A percentile compares a stretch with the other conserved stretches of the same genome.
These are phyloP conservation scores for Cucurbita pepo DNA, from an alignment of 306 rosid species.

Conservation along the genomic window DNA sequence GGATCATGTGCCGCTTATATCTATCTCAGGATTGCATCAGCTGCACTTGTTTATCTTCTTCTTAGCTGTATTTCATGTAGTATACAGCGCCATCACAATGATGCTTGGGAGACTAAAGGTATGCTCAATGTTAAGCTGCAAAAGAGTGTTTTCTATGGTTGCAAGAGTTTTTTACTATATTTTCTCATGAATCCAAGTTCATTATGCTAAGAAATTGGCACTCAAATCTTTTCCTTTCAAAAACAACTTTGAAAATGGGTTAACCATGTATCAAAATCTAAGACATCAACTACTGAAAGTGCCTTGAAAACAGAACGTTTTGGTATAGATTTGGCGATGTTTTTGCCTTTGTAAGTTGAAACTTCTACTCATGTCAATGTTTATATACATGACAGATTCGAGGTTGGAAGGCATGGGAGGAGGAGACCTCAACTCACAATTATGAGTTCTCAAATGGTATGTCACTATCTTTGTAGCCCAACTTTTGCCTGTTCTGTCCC, in stretches of 20 bases:
- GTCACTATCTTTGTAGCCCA: not conserved
- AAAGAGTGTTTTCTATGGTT: not conserved
- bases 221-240: not conserved
- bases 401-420: conserved; percentile 95
- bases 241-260: not conserved
- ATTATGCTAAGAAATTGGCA: not conserved
- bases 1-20: conserved; percentile 63
- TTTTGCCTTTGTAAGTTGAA: not conserved
- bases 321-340: not conserved
- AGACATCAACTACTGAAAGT: not conserved
- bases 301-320: not conserved
- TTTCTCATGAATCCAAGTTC: not conserved
- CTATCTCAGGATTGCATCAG: conserved; percentile 75
- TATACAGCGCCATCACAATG: conserved; percentile 83
- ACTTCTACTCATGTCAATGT: not conserved
- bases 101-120: conserved; percentile 98
- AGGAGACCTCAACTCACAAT: conserved; percentile 55
- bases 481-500: not conserved
- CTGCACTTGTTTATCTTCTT: conserved; percentile 89
- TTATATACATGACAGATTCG: conserved; percentile 38
- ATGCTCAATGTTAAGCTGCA: not conserved
- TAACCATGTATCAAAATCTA: not conserved
- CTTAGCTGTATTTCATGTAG: conserved; percentile 77
- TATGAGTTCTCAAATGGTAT: conserved; percentile 76
- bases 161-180: not conserved